Percentiles rank a stretch among this genome's conserved stretches.
phyloP scores from a whole-genome alignment of 768 basidiomycete genomes.

The Pleurotus citrinopileatus region DNA sequence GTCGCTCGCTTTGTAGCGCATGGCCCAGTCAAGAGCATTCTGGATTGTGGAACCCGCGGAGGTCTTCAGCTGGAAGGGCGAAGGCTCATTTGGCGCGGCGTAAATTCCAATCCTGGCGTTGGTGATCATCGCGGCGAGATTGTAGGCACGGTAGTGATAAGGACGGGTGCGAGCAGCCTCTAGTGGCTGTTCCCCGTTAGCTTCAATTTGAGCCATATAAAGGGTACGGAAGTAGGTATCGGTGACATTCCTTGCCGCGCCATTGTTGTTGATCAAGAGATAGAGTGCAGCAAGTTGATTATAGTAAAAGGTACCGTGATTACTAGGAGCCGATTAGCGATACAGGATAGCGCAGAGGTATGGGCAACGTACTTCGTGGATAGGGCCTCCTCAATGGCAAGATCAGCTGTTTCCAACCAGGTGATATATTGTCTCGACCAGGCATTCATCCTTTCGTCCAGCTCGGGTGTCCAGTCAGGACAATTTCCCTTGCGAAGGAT shows the following conservation, averaged over 20 bases:
- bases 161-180: slow-evolving; percentile 61
- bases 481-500: slow-evolving; percentile 48
- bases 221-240: slow-evolving; percentile 47
- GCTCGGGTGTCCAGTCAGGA: slow-evolving; percentile 50
- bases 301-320: slow-evolving; percentile 65
- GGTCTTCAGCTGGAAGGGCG: slow-evolving; percentile 48
- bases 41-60: slow-evolving; percentile 52
- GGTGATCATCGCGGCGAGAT: slow-evolving; percentile 65
- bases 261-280: slow-evolving; percentile 46
- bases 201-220: slow-evolving; percentile 51
- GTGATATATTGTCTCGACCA: slow-evolving; percentile 52
- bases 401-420: slow-evolving; percentile 51
- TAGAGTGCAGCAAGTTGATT: slow-evolving; percentile 59
- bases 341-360: neutral
- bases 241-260: slow-evolving; percentile 44
- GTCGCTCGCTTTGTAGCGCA: slow-evolving; percentile 37
- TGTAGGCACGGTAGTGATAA: slow-evolving; percentile 68
- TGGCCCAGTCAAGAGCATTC: slow-evolving; percentile 55
- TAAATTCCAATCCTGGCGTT: slow-evolving; percentile 54
- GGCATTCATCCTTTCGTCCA: slow-evolving; percentile 43
- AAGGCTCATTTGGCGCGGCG: slow-evolving; percentile 36
- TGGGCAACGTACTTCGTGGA: slow-evolving; percentile 44
- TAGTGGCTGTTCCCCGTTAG: slow-evolving; percentile 59
- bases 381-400: slow-evolving; percentile 43
- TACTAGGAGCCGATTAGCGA: slow-evolving; percentile 32